Conservation (phyloP, 305 asterid species). For the Solanum aculeatissimum region DNA sequence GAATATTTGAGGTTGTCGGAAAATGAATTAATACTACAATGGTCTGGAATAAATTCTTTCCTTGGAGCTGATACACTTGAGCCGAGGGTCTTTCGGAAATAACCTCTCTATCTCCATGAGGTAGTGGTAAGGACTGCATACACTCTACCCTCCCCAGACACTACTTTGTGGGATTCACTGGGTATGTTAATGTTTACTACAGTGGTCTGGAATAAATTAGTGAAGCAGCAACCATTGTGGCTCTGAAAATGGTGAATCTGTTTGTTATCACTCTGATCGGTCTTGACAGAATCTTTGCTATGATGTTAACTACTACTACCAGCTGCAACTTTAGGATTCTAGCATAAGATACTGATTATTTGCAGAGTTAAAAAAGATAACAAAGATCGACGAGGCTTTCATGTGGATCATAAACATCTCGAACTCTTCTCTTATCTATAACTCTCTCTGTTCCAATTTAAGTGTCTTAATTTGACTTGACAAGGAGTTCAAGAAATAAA, state of each 20-base stretch:
- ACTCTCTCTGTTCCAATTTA: neutral
- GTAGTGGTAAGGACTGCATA: no score
- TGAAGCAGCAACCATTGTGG: neutral
- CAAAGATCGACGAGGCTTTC: neutral
- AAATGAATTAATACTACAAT: neutral
- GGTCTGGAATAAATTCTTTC: neutral
- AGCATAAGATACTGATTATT: neutral
- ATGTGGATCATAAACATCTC: neutral
- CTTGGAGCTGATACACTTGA: no score
- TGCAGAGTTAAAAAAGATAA: neutral
- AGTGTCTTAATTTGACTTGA: neutral
- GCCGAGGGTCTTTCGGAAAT: no score
- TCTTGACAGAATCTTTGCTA: neutral
- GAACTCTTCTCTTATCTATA: neutral
- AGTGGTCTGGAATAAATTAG: neutral
- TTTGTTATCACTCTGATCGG: neutral
- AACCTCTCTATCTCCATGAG: no score
- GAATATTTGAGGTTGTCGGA: neutral
- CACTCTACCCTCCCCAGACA: no score
- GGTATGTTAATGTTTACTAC: no score
- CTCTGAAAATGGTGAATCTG: neutral
- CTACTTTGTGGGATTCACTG: no score
- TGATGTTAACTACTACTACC: neutral
- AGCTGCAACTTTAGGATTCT: neutral
- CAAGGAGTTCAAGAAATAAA: neutral